Evolutionary conservation across 1,139 yeast species (phyloP).

Genomic region (Taiozyma sp.): DNA sequence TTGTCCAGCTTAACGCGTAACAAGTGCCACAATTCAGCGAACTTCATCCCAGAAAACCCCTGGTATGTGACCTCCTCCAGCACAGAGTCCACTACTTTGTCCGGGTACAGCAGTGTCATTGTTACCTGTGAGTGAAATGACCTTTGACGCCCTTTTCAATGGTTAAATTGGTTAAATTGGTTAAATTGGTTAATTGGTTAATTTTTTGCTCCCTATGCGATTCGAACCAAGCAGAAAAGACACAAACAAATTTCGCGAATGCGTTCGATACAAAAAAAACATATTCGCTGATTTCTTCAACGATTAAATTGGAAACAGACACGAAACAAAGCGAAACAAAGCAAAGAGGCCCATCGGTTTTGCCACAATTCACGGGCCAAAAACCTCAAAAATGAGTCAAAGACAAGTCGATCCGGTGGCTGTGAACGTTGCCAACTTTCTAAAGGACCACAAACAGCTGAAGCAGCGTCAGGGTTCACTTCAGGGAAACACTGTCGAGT

Average conservation of each 20-base stretch:
- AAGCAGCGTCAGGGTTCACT: conserved; percentile 81
- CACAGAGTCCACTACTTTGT: conserved; percentile 25
- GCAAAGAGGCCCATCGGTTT: not conserved
- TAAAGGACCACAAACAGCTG: conserved; percentile 59
- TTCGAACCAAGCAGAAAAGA: not conserved
- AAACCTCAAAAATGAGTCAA: conserved; percentile 19
- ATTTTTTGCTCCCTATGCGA: not conserved
- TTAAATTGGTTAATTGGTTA: too few relatives aligned
- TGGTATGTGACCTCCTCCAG: conserved; percentile 29
- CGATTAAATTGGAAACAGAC: not conserved
- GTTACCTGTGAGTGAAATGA: too few relatives aligned
- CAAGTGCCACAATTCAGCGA: conserved; percentile 29
- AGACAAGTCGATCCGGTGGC: conserved; percentile 30
- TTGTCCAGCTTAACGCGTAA: conserved; percentile 11
- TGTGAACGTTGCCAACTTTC: conserved; percentile 62
- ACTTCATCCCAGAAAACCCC: conserved; percentile 26
- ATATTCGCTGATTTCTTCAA: not conserved
- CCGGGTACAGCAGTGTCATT: conserved; percentile 20
- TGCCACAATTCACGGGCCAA: not conserved
- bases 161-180: not conserved
- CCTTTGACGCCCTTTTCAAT: not conserved
- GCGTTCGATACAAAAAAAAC: not conserved
- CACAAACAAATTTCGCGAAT: not conserved
- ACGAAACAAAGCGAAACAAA: not conserved
- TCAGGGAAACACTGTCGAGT: conserved; percentile 66